A percentile compares a stretch with the other conserved stretches of the same genome.
These are phyloP conservation scores for Phytopythium boreale DNA, from an alignment of 352 stramenopile species.

Conservation along the genomic window DNA sequence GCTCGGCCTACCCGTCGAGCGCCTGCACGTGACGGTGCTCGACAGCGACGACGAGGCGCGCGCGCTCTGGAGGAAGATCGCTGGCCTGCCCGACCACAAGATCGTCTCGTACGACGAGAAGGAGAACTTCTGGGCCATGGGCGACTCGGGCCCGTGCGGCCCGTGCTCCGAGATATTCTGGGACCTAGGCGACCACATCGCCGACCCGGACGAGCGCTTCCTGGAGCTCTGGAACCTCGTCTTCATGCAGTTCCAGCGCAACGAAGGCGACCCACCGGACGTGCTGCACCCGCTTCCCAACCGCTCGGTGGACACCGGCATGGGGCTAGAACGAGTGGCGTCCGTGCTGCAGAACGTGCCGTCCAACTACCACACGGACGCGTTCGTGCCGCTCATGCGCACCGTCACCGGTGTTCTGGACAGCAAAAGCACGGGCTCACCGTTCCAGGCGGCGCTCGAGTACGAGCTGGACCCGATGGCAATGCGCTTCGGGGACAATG, in stretches of 20 bases:
- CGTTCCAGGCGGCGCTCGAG: conserved; percentile 38
- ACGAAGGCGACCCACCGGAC: conserved; percentile 55
- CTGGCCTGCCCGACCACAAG: conserved; percentile 43
- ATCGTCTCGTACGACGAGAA: conserved; percentile 73
- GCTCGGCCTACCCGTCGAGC: conserved; percentile 50
- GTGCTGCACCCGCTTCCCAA: conserved; percentile 81
- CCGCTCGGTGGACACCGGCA: conserved; percentile 96
- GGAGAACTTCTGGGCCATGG: conserved; percentile 98
- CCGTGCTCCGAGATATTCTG: conserved; percentile 96
- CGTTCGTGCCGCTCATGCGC: conserved; percentile 91
- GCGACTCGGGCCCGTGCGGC: conserved; percentile 91
- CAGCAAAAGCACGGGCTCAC: conserved; percentile 8
- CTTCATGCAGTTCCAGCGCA: conserved; percentile 97
- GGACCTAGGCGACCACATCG: conserved; percentile 80
- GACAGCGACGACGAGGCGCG: conserved; percentile 59
- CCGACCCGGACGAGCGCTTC: conserved; percentile 78
- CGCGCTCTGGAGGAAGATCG: conserved; percentile 52
- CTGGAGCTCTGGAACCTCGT: conserved; percentile 98
- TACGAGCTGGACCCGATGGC: conserved; percentile 42
- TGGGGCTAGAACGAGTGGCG: conserved; percentile 95
- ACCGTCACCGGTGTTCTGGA: conserved; percentile 48
- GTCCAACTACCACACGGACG: conserved; percentile 97
- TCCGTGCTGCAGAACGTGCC: conserved; percentile 93
- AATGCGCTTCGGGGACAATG: conserved; percentile 40
- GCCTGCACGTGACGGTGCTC: conserved; percentile 69